Evolutionary conservation across 306 rosid genomes (phyloP).

Genomic region (Vicia faba): DNA sequence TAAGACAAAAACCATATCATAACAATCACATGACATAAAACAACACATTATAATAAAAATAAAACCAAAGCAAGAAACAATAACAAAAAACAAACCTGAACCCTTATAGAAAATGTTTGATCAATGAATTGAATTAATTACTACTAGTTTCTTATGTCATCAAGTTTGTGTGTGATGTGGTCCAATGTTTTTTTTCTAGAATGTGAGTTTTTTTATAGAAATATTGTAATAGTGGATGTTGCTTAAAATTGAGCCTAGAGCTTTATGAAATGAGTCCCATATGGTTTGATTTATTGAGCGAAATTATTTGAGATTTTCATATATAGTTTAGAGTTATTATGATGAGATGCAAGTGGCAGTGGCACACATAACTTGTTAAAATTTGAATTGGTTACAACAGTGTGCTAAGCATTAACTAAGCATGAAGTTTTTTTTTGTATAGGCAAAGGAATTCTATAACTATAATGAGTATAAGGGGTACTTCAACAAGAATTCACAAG

Average conservation of each 20-base stretch:
- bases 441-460: too few relatives aligned
- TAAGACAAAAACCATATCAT: background rate
- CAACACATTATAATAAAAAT: background rate
- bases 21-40: background rate
- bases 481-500: too few relatives aligned
- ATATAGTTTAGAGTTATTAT: background rate
- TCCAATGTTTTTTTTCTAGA: constrained; percentile 45
- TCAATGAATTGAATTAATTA: background rate
- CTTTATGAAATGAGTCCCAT: constrained; percentile 41
- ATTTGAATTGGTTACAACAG: too few relatives aligned
- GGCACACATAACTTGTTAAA: too few relatives aligned
- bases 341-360: too few relatives aligned
- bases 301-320: background rate
- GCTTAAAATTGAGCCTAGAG: constrained; percentile 48
- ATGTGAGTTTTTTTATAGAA: constrained; percentile 45
- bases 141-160: background rate
- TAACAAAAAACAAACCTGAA: constrained; percentile 47
- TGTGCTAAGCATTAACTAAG: too few relatives aligned
- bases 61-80: background rate
- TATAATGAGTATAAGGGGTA: too few relatives aligned
- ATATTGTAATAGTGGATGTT: constrained; percentile 58
- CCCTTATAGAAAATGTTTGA: constrained; percentile 57
- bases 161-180: too few relatives aligned
- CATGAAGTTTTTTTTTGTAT: too few relatives aligned
- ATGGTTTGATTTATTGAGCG: constrained; percentile 49